phyloP scores from a whole-genome alignment of 768 basidiomycete genomes.

The Sarcomyxa edulis region DNA sequence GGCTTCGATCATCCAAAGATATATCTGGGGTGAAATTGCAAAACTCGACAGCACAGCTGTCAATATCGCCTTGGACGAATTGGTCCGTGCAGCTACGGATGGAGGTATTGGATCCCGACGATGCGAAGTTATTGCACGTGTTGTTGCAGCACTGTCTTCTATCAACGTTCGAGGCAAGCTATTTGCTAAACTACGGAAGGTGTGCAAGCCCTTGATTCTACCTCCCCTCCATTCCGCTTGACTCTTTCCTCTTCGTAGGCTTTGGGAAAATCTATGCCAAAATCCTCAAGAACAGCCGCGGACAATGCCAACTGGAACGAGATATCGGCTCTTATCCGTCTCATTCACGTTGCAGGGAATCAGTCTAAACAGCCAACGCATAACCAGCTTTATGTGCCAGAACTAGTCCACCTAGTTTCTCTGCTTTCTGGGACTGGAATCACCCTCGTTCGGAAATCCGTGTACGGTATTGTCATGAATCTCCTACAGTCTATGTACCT shows the following conservation, averaged over 20 bases:
- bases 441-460: slow-evolving; percentile 67
- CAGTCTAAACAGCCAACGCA: slow-evolving; percentile 57
- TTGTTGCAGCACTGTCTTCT: slow-evolving; percentile 68
- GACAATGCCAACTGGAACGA: slow-evolving; percentile 79
- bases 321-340: slow-evolving; percentile 72
- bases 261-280: slow-evolving; percentile 66
- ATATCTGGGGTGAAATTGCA: slow-evolving; percentile 74
- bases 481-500: slow-evolving; percentile 73
- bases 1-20: slow-evolving; percentile 59
- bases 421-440: slow-evolving; percentile 76
- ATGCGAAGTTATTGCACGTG: slow-evolving; percentile 72
- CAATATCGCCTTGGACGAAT: slow-evolving; percentile 74
- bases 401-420: slow-evolving; percentile 74
- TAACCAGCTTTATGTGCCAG: slow-evolving; percentile 77
- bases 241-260: slow-evolving; percentile 34
- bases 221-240: not conserved
- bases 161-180: slow-evolving; percentile 76
- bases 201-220: slow-evolving; percentile 18
- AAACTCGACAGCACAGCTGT: slow-evolving; percentile 61
- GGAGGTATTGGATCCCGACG: slow-evolving; percentile 71
- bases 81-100: slow-evolving; percentile 79
- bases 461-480: slow-evolving; percentile 80
- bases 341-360: slow-evolving; percentile 69
- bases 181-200: slow-evolving; percentile 76
- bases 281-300: slow-evolving; percentile 54